Conservation (phyloP, 2,329 filamentous ascomycete species). For the Alternaria viburni region DNA sequence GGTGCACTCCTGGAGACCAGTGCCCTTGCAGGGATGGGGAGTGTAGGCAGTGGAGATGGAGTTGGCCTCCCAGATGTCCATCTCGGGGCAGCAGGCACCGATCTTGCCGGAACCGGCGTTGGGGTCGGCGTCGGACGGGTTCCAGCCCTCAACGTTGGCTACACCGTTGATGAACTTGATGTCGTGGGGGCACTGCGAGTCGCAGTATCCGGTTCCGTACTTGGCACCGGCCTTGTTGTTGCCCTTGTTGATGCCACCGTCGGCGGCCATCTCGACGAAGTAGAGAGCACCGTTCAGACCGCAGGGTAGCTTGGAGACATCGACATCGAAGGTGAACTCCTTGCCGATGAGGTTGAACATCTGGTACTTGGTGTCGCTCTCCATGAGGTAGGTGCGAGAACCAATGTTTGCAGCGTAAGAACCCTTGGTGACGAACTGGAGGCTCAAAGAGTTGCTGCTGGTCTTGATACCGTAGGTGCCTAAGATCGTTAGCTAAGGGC, state of each 20-base stretch:
- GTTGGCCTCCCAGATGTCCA: conserved; percentile 49
- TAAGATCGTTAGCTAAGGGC: conserved; percentile 3
- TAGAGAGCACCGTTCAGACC: conserved; percentile 67
- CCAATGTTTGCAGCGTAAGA: conserved; percentile 51
- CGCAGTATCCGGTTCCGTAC: conserved; percentile 62
- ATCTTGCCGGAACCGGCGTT: conserved; percentile 61
- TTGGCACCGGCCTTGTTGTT: conserved; percentile 61
- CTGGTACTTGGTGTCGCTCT: conserved; percentile 49
- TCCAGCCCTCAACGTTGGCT: conserved; percentile 64
- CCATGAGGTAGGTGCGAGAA: conserved; percentile 53
- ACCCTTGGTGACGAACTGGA: conserved; percentile 65
- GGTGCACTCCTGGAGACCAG: conserved; percentile 59
- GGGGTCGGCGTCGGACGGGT: conserved; percentile 58
- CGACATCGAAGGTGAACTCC: conserved; percentile 52
- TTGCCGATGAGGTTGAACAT: conserved; percentile 52
- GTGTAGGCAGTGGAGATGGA: conserved; percentile 64
- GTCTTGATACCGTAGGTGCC: conserved; percentile 59
- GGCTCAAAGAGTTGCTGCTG: conserved; percentile 58
- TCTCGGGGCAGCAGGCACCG: conserved; percentile 71
- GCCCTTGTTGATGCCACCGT: conserved; percentile 62
- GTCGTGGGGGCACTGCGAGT: conserved; percentile 52
- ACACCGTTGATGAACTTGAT: conserved; percentile 62
- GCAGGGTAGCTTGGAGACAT: conserved; percentile 68
- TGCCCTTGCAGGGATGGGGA: conserved; percentile 66
- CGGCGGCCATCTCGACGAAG: conserved; percentile 63